Evolutionary conservation across 129 eudicot species (phyloP).

Genomic region (Rutidosis leptorrhynchoides): DNA sequence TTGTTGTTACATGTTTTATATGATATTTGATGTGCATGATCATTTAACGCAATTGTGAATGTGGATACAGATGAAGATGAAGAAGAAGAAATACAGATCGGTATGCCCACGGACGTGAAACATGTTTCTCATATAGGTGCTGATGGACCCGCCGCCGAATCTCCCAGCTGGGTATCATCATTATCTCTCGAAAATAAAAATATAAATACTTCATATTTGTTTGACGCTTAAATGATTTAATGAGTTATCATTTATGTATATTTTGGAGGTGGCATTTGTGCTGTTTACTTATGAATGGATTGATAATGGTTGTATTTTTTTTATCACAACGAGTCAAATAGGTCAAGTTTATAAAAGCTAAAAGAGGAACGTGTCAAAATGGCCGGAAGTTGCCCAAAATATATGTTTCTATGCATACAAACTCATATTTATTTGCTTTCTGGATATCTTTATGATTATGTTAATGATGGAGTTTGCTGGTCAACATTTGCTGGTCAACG

Average conservation of each 20-base stretch:
- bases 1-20: too few species aligned
- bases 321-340: background rate
- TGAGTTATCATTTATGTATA: background rate
- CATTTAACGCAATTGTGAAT: background rate
- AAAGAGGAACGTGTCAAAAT: background rate
- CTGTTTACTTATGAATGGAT: background rate
- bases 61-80: slow-evolving; percentile 13
- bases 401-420: background rate
- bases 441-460: too few species aligned
- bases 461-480: too few species aligned
- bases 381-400: background rate
- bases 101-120: slow-evolving; percentile 73
- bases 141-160: slow-evolving; percentile 46
- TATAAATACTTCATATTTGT: background rate
- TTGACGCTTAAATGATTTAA: background rate
- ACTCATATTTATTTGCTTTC: background rate
- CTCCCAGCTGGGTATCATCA: slow-evolving; percentile 65
- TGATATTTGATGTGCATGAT: background rate
- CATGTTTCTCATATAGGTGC: slow-evolving; percentile 74
- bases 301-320: background rate
- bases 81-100: slow-evolving; percentile 62
- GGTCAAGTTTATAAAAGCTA: background rate
- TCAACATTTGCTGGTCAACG: too few species aligned
- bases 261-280: background rate
- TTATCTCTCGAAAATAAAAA: background rate